Base-by-base conservation (phyloP, 768 basidiomycete species). In the Termitomyces sp. region DNA sequence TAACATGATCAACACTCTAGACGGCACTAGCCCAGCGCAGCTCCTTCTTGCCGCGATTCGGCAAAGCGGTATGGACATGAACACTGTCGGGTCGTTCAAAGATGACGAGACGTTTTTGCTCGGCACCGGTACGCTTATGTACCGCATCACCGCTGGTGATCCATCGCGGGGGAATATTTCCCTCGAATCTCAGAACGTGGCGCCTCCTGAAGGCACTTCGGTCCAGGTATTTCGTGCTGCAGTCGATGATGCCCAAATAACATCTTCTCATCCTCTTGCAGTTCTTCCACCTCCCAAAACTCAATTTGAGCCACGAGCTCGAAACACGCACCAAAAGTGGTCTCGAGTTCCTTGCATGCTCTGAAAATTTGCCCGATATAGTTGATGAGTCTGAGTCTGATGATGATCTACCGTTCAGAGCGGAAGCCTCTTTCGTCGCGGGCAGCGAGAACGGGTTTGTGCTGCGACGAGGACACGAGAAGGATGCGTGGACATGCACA, bases 111-210 rank as follows among this genome's bases (percentile, higher is more conserved):
- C 76, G 22, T 88, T 88, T 65, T 85, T 83, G 57, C 70, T 91
- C 5, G 87, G 82, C 2, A 77, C 79, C 66, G 68, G 35, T 5
- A 42, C 36, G 22, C 79, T 80, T 50, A 75, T 88, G 42, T 83
- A 82, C 66, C 79, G 74, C 58, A 86, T 92, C 60, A 84, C 79
- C 24, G 86, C 90, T 0, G 91, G 91, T 3, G 89, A 89, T 67
- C 90, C 89, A 1, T 84, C 85, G 16, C 81, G 87, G 7, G 91
- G 91, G 2, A 79, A 81, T 4, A 78, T 92, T 15, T 84, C 90
- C 1, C 74, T 92, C 0, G 83, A 84, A 22, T 74, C 82, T 1
- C 74, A 78, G 22, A 74, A 73, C 15, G 24, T 45, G 24, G 82
- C 86, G 3, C 88, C 88, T 2, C 65, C 65, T 3, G 67, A 73